phyloP scores from a whole-genome alignment of 192 early-diverging fungal species.

The Linnemannia hyalina region DNA sequence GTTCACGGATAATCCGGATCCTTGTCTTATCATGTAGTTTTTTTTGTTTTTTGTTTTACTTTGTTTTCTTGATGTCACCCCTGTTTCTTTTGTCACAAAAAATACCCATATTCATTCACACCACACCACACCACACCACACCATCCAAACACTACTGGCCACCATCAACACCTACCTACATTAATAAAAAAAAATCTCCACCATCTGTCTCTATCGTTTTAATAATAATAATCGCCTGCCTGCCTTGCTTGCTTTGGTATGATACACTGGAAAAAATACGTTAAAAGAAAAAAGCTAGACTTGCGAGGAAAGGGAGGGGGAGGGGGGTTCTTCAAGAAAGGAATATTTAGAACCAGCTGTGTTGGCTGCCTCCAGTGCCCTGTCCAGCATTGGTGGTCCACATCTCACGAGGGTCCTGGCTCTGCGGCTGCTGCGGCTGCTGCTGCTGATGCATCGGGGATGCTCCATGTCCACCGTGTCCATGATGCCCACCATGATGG shows the following conservation, averaged over 20 bases:
- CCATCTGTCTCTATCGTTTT: neutral
- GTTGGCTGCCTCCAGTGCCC: slow-evolving; percentile 50
- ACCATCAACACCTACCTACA: neutral
- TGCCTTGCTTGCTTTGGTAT: neutral
- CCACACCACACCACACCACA: too few species aligned
- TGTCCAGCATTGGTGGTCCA: slow-evolving; percentile 49
- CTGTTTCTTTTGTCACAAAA: neutral
- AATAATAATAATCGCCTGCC: neutral
- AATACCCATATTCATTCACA: neutral
- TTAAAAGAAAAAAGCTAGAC: neutral
- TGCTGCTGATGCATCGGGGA: slow-evolving; percentile 5
- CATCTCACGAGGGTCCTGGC: slow-evolving; percentile 55
- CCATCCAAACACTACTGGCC: neutral
- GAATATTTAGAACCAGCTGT: slow-evolving; percentile 40
- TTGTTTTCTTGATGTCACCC: neutral
- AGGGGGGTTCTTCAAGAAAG: too few species aligned
- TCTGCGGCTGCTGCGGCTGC: slow-evolving; percentile 20
- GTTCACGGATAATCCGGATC: slow-evolving; percentile 21
- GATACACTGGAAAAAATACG: neutral
- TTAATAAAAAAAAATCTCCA: neutral
- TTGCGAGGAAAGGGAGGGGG: neutral
- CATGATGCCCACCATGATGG: slow-evolving; percentile 16
- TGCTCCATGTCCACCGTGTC: slow-evolving; percentile 6
- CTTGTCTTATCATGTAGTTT: slow-evolving; percentile 49
- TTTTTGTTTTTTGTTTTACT: neutral